Conservation (phyloP, 148 eudicot genomes). For the Camellia sinensis region DNA sequence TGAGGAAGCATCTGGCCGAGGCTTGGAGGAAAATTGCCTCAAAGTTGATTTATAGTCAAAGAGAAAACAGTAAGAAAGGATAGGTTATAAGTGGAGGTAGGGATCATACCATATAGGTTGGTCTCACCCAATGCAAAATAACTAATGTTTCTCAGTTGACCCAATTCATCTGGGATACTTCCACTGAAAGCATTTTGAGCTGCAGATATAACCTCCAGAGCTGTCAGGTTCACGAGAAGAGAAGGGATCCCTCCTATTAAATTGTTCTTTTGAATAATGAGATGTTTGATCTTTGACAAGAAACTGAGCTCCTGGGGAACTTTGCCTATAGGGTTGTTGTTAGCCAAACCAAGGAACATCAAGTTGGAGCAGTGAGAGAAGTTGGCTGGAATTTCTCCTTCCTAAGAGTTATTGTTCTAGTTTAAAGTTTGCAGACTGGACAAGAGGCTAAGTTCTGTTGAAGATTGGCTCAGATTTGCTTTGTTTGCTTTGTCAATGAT, state of each 20-base stretch:
- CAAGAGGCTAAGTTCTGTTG: not conserved
- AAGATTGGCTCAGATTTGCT: too few species aligned
- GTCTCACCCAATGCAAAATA: not conserved
- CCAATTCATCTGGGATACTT: not conserved
- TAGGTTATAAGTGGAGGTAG: not conserved
- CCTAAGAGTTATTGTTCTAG: not conserved
- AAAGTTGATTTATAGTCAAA: not conserved
- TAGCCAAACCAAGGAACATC: accelerated
- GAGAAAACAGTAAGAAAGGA: not conserved
- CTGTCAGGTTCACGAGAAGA: not conserved
- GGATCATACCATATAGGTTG: not conserved
- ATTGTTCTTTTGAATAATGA: accelerated
- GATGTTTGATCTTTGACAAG: not conserved
- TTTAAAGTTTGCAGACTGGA: not conserved
- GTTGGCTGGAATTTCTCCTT: not conserved
- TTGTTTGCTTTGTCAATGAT: too few species aligned
- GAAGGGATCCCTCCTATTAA: not conserved
- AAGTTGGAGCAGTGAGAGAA: not conserved
- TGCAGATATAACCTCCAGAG: not conserved
- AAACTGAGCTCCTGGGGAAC: not conserved
- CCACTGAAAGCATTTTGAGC: not conserved
- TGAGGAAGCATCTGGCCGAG: not conserved
- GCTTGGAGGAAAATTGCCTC: not conserved
- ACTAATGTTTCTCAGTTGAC: not conserved
- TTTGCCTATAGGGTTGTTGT: not conserved